These are phyloP conservation scores for Crithidia fasciculata DNA, from an alignment of 208 protist genomes.

Conservation along the genomic window DNA sequence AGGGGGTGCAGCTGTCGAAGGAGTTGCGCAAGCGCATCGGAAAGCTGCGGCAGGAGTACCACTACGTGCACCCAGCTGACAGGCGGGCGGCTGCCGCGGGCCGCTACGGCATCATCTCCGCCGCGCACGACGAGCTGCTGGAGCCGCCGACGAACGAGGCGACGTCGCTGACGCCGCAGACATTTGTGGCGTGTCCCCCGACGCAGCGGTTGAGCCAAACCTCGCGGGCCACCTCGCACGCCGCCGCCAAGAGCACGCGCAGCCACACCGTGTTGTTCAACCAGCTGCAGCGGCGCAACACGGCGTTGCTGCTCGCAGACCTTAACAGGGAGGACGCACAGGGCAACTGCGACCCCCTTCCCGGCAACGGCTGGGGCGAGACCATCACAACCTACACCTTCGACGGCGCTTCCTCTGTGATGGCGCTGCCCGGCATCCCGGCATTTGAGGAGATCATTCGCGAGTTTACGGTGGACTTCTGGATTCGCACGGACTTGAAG, in stretches of 20 bases:
- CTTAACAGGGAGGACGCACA: conserved; percentile 28
- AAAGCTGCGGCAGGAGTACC: conserved; percentile 48
- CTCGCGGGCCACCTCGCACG: conserved; percentile 18
- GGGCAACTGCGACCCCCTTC: conserved; percentile 44
- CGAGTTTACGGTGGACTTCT: conserved; percentile 84
- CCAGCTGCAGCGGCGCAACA: conserved; percentile 67
- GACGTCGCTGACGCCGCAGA: conserved; percentile 53
- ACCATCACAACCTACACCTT: conserved; percentile 64
- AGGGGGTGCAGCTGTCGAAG: conserved; percentile 50
- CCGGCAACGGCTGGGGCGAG: conserved; percentile 85
- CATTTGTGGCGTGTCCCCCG: conserved; percentile 51
- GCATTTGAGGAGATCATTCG: conserved; percentile 86
- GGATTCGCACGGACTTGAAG: conserved; percentile 76
- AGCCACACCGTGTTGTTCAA: conserved; percentile 64
- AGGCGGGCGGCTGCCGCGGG: conserved; percentile 31
- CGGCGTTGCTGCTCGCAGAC: conserved; percentile 50
- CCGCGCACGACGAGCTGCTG: conserved; percentile 69
- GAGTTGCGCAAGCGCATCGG: conserved; percentile 52
- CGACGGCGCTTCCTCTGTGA: conserved; percentile 74
- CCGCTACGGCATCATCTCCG: conserved; percentile 75
- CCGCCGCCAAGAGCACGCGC: conserved; percentile 33
- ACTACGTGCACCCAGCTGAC: conserved; percentile 42
- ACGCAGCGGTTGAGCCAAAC: conserved; percentile 20
- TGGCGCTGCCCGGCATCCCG: conserved; percentile 84
- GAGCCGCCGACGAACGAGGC: conserved; percentile 65